phyloP scores from a whole-genome alignment of 2,329 filamentous ascomycete species.

The Phoma sp. region DNA sequence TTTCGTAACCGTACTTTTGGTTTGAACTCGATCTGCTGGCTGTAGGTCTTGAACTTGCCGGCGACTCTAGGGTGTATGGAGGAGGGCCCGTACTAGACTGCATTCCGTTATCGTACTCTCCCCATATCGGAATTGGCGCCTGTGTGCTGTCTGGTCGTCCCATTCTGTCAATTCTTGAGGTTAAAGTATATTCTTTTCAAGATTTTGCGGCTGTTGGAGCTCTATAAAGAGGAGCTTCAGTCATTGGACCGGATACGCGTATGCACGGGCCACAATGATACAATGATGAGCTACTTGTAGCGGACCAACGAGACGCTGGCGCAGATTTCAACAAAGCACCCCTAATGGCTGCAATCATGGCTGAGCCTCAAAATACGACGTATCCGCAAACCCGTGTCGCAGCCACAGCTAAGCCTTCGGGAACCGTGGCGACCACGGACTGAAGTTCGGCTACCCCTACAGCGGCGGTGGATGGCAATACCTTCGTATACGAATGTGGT shows the following conservation, averaged over 20 bases:
- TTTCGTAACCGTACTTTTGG: neutral
- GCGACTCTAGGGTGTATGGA: constrained; percentile 1
- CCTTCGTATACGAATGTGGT: too few species aligned
- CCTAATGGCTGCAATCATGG: neutral
- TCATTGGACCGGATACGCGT: constrained; percentile 12
- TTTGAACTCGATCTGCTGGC: neutral
- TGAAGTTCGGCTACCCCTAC: too few species aligned
- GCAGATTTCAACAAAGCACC: neutral
- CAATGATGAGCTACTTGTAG: too few species aligned
- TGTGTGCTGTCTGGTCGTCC: constrained; percentile 5
- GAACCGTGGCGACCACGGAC: too few species aligned
- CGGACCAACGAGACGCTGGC: neutral
- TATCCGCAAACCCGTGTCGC: neutral
- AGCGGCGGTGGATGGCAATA: too few species aligned
- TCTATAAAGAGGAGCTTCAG: neutral
- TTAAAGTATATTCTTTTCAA: neutral
- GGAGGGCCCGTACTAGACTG: constrained; percentile 3
- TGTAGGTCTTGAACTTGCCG: neutral
- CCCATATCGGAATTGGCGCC: constrained; percentile 7
- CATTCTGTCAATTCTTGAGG: neutral
- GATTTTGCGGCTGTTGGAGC: neutral
- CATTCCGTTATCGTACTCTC: constrained; percentile 4
- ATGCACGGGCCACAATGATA: constrained; percentile 6
- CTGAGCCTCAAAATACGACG: neutral
- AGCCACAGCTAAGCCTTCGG: neutral